Percentiles rank a stretch among this genome's conserved stretches.
phyloP scores from a whole-genome alignment of 441 rosid genomes.

The Bruguiera hainesii region DNA sequence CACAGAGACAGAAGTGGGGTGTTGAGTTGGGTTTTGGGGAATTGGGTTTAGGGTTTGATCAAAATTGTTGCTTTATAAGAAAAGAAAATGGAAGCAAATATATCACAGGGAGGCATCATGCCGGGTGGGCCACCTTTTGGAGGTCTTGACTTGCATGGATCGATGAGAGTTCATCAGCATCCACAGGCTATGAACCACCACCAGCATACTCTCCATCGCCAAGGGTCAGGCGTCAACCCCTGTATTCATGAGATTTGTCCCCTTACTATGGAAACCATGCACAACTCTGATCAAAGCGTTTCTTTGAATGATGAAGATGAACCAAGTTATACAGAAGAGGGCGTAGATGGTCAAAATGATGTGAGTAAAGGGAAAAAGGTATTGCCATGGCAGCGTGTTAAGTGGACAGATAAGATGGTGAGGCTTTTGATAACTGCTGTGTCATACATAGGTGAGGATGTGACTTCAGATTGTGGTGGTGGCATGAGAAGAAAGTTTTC shows the following conservation, averaged over 20 bases:
- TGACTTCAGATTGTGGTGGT: constrained; percentile 40
- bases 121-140: constrained; percentile 59
- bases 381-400: constrained; percentile 89
- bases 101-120: constrained; percentile 63
- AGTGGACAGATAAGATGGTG: constrained; percentile 96
- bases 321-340: constrained; percentile 68
- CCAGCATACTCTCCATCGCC: constrained; percentile 39
- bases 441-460: constrained; percentile 81
- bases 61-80: constrained; percentile 10
- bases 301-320: constrained; percentile 67
- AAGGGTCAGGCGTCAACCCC: constrained; percentile 33
- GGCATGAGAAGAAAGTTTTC: constrained; percentile 66
- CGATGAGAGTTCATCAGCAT: constrained; percentile 54
- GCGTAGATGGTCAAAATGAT: constrained; percentile 56
- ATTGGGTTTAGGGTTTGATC: constrained; percentile 19
- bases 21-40: constrained; percentile 12
- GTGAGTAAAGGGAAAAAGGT: constrained; percentile 52
- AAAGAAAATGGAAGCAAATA: constrained; percentile 60
- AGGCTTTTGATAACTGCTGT: constrained; percentile 86
- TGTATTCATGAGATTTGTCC: constrained; percentile 48
- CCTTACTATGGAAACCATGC: constrained; percentile 46
- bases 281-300: constrained; percentile 48
- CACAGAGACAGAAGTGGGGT: neutral
- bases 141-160: constrained; percentile 68
- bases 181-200: constrained; percentile 48